Evolutionary conservation across 176 grass and related monocot genomes (phyloP).

Genomic region (Echinochloa phyllopogon): DNA sequence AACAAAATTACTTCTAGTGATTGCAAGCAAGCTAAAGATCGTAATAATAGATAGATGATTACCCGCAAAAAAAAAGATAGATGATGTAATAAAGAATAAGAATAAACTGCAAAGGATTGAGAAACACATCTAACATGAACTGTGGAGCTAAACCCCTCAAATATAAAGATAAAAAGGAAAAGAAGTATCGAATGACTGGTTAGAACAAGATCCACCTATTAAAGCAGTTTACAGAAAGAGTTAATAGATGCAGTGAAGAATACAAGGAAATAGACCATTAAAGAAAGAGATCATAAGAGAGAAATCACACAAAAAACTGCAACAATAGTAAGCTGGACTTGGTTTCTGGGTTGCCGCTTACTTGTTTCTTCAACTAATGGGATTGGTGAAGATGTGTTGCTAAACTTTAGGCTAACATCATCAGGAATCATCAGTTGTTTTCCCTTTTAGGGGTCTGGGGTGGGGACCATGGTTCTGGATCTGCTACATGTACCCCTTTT

Average conservation of each 20-base stretch:
- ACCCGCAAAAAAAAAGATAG: too few relatives aligned
- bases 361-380: slow-evolving; percentile 36
- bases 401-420: slow-evolving; percentile 10
- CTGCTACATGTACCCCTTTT: slow-evolving; percentile 30
- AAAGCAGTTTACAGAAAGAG: not conserved
- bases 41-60: not conserved
- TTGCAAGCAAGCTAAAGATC: slow-evolving; percentile 14
- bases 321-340: slow-evolving; percentile 20
- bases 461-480: slow-evolving; percentile 34
- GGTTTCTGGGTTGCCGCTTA: slow-evolving; percentile 35
- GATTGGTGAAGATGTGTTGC: not conserved
- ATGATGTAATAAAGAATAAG: slow-evolving; percentile 12
- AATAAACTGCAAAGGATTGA: not conserved
- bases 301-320: slow-evolving; percentile 19
- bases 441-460: slow-evolving; percentile 4
- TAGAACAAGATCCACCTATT: slow-evolving; percentile 26
- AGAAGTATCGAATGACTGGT: not conserved
- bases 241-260: not conserved
- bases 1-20: not conserved
- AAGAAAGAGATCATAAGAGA: not conserved
- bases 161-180: not conserved
- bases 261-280: slow-evolving; percentile 18
- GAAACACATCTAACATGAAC: slow-evolving; percentile 13
- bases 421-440: slow-evolving; percentile 2
- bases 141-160: slow-evolving; percentile 2